Evolutionary conservation across 768 basidiomycete species (phyloP).

Genomic region (Phanerochaete sordida): DNA sequence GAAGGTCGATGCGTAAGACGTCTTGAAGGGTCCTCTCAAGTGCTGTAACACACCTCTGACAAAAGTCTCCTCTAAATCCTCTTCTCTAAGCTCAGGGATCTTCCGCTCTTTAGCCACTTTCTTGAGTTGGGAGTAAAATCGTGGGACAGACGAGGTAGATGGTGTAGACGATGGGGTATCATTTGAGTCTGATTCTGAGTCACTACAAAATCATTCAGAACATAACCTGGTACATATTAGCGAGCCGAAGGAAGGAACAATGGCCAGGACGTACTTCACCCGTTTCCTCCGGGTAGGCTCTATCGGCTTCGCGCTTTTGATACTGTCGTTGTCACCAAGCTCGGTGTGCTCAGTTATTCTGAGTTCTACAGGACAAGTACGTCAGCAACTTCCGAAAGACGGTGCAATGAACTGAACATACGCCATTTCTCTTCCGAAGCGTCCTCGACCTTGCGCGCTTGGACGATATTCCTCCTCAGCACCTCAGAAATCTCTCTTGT

Average conservation of each 20-base stretch:
- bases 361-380: conserved; percentile 43
- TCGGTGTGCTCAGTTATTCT: conserved; percentile 80
- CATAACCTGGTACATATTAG: conserved; percentile 22
- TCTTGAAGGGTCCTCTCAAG: no score
- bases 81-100: conserved; percentile 67
- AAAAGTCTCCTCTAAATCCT: conserved; percentile 84
- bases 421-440: conserved; percentile 51
- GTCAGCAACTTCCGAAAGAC: neutral
- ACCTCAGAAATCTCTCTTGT: conserved; percentile 72
- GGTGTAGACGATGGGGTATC: conserved; percentile 8
- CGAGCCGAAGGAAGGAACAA: neutral
- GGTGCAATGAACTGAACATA: conserved; percentile 29
- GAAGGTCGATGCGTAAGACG: no score
- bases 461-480: conserved; percentile 81
- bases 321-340: conserved; percentile 77
- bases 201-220: conserved; percentile 21
- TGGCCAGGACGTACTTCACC: conserved; percentile 12
- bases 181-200: conserved; percentile 8
- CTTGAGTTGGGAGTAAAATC: conserved; percentile 68
- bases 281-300: conserved; percentile 49
- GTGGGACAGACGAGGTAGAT: conserved; percentile 22
- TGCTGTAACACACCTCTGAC: conserved; percentile 62
- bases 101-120: conserved; percentile 60
- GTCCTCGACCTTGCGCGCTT: conserved; percentile 52
- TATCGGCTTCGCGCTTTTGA: conserved; percentile 56